Conservation (phyloP, 1,284 basidiomycete species). For the Coniferiporia sulphurascens region DNA sequence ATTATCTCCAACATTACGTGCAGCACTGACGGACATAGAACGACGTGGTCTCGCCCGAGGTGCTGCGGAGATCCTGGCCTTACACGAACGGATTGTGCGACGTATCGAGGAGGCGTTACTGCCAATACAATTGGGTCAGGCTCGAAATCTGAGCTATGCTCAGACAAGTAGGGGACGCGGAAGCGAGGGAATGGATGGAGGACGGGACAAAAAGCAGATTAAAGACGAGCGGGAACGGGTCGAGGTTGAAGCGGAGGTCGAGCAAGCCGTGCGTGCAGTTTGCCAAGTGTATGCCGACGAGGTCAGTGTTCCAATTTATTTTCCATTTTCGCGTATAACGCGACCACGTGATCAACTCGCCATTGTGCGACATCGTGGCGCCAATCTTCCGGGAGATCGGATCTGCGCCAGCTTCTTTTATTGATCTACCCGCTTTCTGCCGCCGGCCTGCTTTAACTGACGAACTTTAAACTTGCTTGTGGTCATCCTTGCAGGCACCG, state of each 20-base stretch:
- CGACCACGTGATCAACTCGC: slow-evolving; percentile 2
- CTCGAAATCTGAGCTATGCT: too few relatives aligned
- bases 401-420: too few relatives aligned
- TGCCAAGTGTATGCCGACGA: slow-evolving; percentile 12
- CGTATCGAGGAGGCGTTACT: slow-evolving; percentile 6
- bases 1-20: background rate
- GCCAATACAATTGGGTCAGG: too few relatives aligned
- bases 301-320: slow-evolving; percentile 6
- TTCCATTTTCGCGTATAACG: background rate
- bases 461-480: background rate
- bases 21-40: slow-evolving; percentile 4
- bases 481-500: slow-evolving; percentile 46
- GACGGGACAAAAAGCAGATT: too few relatives aligned
- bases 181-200: too few relatives aligned
- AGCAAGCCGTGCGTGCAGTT: slow-evolving; percentile 13
- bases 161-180: too few relatives aligned
- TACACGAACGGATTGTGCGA: slow-evolving; percentile 10
- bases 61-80: slow-evolving; percentile 5
- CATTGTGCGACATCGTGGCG: too few relatives aligned
- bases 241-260: slow-evolving; percentile 6
- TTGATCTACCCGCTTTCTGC: background rate
- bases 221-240: background rate
- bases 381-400: too few relatives aligned
- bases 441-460: background rate
- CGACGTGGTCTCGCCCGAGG: slow-evolving; percentile 2